Evolutionary conservation across 148 eudicot genomes (phyloP).

Genomic region (Euryodendron excelsum): DNA sequence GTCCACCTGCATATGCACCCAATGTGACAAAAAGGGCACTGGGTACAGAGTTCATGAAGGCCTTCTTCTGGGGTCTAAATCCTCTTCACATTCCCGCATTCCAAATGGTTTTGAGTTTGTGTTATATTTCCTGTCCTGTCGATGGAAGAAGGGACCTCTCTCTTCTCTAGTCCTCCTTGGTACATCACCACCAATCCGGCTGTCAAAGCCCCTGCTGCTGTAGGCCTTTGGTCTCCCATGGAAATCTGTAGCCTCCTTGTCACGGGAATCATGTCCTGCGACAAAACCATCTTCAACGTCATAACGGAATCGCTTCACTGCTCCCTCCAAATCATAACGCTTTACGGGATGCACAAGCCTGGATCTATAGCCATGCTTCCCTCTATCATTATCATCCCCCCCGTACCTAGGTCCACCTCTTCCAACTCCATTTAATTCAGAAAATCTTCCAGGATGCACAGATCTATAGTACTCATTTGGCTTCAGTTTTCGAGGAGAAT

Average conservation of each 20-base stretch:
- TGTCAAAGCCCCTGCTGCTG: constrained; percentile 24
- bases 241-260: constrained; percentile 36
- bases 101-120: constrained; percentile 31
- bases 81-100: not conserved
- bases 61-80: not conserved
- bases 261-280: constrained; percentile 13
- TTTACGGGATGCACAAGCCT: constrained; percentile 23
- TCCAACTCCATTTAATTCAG: constrained; percentile 27
- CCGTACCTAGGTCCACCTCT: constrained; percentile 33
- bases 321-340: constrained; percentile 28
- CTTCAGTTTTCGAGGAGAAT: constrained; percentile 6
- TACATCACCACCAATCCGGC: constrained; percentile 28
- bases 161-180: constrained; percentile 39
- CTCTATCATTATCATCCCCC: constrained; percentile 34
- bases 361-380: constrained; percentile 21
- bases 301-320: constrained; percentile 27
- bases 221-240: constrained; percentile 28
- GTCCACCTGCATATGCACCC: not conserved
- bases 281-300: constrained; percentile 29
- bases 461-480: constrained; percentile 19
- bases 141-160: constrained; percentile 15
- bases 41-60: not conserved
- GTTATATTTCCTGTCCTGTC: constrained; percentile 27
- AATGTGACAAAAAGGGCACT: not conserved
- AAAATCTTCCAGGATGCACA: constrained; percentile 23